Evolutionary conservation across 1,139 yeast genomes (phyloP).

Genomic region (Taiozyma sp.): DNA sequence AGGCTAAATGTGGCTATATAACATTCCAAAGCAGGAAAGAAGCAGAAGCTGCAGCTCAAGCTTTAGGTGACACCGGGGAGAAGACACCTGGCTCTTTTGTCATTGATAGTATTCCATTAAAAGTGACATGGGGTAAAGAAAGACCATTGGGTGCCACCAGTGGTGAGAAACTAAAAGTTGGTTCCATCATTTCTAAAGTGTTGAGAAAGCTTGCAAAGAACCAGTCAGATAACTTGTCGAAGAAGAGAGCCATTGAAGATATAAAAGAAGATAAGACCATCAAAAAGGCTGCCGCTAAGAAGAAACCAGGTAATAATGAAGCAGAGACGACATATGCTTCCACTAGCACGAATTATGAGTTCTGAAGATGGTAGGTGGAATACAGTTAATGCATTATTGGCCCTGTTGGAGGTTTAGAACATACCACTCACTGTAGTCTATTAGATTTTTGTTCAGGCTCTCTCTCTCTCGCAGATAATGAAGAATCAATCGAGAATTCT

Average conservation of each 20-base stretch:
- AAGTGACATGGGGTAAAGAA: constrained; percentile 67
- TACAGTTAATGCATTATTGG: not conserved
- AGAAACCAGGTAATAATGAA: not conserved
- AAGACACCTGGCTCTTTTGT: constrained; percentile 34
- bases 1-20: constrained; percentile 64
- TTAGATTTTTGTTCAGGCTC: no score
- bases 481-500: not conserved
- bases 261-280: not conserved
- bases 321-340: not conserved
- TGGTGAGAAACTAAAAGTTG: constrained; percentile 47
- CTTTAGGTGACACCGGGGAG: constrained; percentile 24
- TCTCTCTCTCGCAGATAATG: no score
- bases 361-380: not conserved
- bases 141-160: constrained; percentile 42
- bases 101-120: constrained; percentile 44
- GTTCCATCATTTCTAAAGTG: constrained; percentile 52
- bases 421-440: not conserved
- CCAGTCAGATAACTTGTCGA: not conserved
- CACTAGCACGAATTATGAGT: not conserved
- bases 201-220: constrained; percentile 36
- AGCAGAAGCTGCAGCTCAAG: constrained; percentile 52
- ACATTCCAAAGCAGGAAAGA: constrained; percentile 42
- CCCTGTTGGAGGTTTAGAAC: not conserved
- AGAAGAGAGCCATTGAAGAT: not conserved
- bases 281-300: not conserved